Evolutionary conservation across 305 asterid genomes (phyloP).

Genomic region (Fraxinus velutina): DNA sequence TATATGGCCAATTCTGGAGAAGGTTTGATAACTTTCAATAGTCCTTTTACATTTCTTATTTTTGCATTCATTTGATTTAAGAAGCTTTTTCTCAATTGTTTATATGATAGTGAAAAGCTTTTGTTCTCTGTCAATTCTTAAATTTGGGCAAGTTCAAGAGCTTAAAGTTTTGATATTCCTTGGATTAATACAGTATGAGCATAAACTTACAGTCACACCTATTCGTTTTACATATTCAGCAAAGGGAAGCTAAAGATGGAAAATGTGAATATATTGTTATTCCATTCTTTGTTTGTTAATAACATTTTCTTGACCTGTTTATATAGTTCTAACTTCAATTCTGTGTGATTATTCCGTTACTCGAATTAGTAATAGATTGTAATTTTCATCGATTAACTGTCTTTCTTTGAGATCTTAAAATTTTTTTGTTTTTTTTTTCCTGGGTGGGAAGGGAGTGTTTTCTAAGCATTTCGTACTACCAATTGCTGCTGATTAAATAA

Average conservation of each 20-base stretch:
- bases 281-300: neutral
- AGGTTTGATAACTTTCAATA: slow-evolving; percentile 43
- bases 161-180: neutral
- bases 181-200: neutral
- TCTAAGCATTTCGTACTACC: neutral
- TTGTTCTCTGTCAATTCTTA: slow-evolving; percentile 9
- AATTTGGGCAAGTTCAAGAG: neutral
- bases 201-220: neutral
- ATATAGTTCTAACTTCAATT: neutral
- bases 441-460: neutral
- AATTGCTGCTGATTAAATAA: neutral
- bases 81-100: neutral
- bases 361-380: neutral
- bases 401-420: neutral
- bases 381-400: slow-evolving; percentile 1
- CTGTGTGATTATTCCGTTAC: neutral
- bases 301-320: neutral
- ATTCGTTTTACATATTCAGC: neutral
- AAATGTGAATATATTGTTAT: neutral
- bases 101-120: neutral
- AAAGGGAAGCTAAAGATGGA: neutral
- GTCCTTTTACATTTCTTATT: neutral
- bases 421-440: neutral
- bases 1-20: slow-evolving; percentile 68
- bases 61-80: neutral